Evolutionary conservation across 1,139 yeast genomes (phyloP).

Genomic region (Suhomyces anneliseae): DNA sequence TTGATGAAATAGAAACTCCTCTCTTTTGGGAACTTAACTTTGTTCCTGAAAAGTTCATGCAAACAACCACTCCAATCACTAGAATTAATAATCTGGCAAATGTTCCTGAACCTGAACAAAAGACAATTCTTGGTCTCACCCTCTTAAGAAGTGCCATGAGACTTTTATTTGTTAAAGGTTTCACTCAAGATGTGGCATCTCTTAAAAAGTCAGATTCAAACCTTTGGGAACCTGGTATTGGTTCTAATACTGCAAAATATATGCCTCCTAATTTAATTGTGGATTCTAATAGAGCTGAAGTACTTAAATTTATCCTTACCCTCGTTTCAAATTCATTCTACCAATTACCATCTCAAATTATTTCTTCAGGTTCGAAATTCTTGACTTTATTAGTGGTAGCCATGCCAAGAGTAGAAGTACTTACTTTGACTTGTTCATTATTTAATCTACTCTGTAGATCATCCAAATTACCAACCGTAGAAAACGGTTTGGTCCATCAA

Average conservation of each 20-base stretch:
- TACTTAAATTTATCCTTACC: slow-evolving; percentile 60
- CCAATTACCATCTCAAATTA: slow-evolving; percentile 42
- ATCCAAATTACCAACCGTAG: slow-evolving; percentile 29
- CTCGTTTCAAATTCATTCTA: slow-evolving; percentile 69
- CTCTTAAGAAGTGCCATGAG: slow-evolving; percentile 1
- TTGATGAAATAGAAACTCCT: slow-evolving; percentile 37
- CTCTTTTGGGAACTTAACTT: slow-evolving; percentile 33
- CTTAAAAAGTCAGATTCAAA: slow-evolving; percentile 10
- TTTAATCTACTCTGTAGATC: slow-evolving; percentile 57
- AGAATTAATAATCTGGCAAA: slow-evolving; percentile 1
- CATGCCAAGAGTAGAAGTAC: slow-evolving; percentile 47
- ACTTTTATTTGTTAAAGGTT: slow-evolving; percentile 60
- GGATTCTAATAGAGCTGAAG: slow-evolving; percentile 68
- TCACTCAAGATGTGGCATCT: slow-evolving; percentile 43
- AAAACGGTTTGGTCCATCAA: slow-evolving; percentile 32
- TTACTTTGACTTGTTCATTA: slow-evolving; percentile 66
- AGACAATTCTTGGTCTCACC: slow-evolving; percentile 28
- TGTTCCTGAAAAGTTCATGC: slow-evolving; percentile 25
- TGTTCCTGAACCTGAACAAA: slow-evolving; percentile 4
- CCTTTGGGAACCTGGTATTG: slow-evolving; percentile 82
- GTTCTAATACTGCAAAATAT: slow-evolving; percentile 40
- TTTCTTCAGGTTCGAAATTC: slow-evolving; percentile 56
- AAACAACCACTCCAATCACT: neutral
- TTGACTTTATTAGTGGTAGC: slow-evolving; percentile 57
- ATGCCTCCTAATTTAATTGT: slow-evolving; percentile 48